Evolutionary conservation across 2,329 filamentous ascomycete species (phyloP).

Genomic region (Talaromyces sp.): DNA sequence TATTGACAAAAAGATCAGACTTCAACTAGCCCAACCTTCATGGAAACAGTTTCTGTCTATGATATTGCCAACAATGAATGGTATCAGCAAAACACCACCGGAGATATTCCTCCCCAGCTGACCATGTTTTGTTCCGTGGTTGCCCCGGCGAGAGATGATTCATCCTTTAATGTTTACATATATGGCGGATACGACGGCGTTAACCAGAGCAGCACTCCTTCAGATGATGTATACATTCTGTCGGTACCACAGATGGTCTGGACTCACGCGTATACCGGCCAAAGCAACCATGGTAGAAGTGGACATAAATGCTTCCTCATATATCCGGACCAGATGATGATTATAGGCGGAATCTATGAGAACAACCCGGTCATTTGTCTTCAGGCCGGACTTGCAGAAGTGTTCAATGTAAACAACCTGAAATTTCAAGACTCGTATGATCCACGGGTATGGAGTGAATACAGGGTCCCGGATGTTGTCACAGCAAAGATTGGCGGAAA

Average conservation of each 20-base stretch:
- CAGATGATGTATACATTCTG: constrained; percentile 33
- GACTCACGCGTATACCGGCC: constrained; percentile 27
- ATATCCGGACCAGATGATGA: constrained; percentile 50
- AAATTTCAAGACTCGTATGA: constrained; percentile 33
- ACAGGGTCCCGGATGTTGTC: constrained; percentile 30
- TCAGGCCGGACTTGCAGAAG: constrained; percentile 52
- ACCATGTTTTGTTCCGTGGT: constrained; percentile 43
- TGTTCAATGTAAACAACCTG: constrained; percentile 36
- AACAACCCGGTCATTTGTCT: constrained; percentile 43
- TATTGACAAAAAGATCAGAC: constrained; percentile 17
- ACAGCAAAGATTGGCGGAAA: constrained; percentile 35
- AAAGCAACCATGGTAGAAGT: constrained; percentile 25
- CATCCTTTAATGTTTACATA: constrained; percentile 36
- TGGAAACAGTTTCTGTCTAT: constrained; percentile 39
- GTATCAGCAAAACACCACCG: constrained; percentile 41
- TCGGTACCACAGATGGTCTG: constrained; percentile 36
- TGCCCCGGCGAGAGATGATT: constrained; percentile 37
- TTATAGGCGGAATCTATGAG: constrained; percentile 33
- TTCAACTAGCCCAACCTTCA: constrained; percentile 32
- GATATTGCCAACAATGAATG: constrained; percentile 32
- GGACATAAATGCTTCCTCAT: constrained; percentile 33
- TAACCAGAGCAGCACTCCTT: constrained; percentile 22
- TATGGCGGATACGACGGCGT: constrained; percentile 34
- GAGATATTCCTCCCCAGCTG: constrained; percentile 33
- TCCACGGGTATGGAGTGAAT: constrained; percentile 31